Evolutionary conservation across 1,284 basidiomycete genomes (phyloP).

Genomic region (Marasmius oreades): DNA sequence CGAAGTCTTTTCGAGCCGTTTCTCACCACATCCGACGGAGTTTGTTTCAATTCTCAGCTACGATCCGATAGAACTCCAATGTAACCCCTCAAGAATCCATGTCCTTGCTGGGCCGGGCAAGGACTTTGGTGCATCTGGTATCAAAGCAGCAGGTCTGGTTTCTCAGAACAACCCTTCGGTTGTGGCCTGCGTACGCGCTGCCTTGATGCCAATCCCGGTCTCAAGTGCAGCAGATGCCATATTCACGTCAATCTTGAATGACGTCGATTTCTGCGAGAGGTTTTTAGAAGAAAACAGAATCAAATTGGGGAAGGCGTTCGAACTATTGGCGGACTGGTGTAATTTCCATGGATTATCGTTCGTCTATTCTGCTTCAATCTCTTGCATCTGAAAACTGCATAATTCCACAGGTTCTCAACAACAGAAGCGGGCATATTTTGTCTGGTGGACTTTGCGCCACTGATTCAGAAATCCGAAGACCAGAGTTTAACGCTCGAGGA

Average conservation of each 20-base stretch:
- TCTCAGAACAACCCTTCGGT: constrained; percentile 12
- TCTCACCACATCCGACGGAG: constrained; percentile 8
- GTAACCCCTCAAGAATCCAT: constrained; percentile 13
- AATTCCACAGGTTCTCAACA: constrained; percentile 3
- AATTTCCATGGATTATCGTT: constrained; percentile 14
- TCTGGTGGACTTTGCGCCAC: constrained; percentile 10
- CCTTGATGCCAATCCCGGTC: constrained; percentile 9
- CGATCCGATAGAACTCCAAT: constrained; percentile 1
- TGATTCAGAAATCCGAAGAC: not conserved
- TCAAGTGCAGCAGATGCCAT: constrained; percentile 14
- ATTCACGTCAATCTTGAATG: constrained; percentile 14
- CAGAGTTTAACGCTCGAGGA: not conserved
- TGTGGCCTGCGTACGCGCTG: constrained; percentile 2
- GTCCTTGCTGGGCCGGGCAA: constrained; percentile 16
- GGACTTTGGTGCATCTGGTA: constrained; percentile 17
- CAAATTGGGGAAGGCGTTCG: constrained; percentile 10
- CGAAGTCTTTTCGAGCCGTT: constrained; percentile 13
- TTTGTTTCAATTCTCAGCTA: constrained; percentile 15
- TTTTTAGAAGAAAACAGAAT: constrained; percentile 14
- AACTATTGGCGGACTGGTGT: constrained; percentile 14
- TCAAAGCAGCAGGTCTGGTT: constrained; percentile 14
- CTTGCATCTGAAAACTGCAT: not conserved
- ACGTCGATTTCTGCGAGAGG: constrained; percentile 9
- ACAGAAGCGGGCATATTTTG: constrained; percentile 11
- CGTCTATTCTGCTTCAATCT: not conserved